phyloP scores from a whole-genome alignment of 352 stramenopile genomes.

The Achlya hypogyna region DNA sequence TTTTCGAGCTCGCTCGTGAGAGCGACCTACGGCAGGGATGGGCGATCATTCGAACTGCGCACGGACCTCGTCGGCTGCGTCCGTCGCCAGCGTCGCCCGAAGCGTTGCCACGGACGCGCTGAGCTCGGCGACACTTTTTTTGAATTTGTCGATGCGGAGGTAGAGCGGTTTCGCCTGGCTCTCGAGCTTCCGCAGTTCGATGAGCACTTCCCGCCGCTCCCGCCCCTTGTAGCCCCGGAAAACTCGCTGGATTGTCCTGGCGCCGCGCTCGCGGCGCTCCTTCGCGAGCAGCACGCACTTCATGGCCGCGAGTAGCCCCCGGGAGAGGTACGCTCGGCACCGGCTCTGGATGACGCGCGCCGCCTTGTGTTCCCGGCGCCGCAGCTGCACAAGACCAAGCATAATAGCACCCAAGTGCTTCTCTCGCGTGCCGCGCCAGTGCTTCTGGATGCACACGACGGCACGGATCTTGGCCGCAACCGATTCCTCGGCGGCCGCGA shows the following conservation, averaged over 20 bases:
- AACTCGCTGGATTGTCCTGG: constrained; percentile 65
- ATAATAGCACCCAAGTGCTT: constrained; percentile 67
- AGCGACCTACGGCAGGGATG: background rate
- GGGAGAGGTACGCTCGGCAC: constrained; percentile 51
- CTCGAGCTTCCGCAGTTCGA: constrained; percentile 67
- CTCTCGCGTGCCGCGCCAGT: constrained; percentile 65
- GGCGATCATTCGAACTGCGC: background rate
- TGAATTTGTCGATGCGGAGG: constrained; percentile 36
- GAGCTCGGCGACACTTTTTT: constrained; percentile 37
- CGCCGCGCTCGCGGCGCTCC: constrained; percentile 29
- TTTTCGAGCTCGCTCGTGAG: constrained; percentile 68
- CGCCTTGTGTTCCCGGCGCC: constrained; percentile 43
- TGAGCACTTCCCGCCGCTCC: constrained; percentile 49
- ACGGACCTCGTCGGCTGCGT: constrained; percentile 44
- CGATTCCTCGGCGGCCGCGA: constrained; percentile 33
- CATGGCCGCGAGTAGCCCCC: constrained; percentile 55
- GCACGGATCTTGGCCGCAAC: constrained; percentile 39
- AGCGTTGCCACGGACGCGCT: constrained; percentile 38
- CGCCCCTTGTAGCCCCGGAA: constrained; percentile 73
- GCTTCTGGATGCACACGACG: constrained; percentile 58
- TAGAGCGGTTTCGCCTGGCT: constrained; percentile 65
- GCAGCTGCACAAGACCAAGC: constrained; percentile 56
- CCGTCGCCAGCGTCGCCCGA: constrained; percentile 27
- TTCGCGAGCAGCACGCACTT: constrained; percentile 39
- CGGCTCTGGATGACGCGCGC: constrained; percentile 47